A percentile compares a stretch with the other conserved stretches of the same genome.
These are phyloP conservation scores for Erucastrum elatum DNA, from an alignment of 345 rosid species.

Conservation along the genomic window DNA sequence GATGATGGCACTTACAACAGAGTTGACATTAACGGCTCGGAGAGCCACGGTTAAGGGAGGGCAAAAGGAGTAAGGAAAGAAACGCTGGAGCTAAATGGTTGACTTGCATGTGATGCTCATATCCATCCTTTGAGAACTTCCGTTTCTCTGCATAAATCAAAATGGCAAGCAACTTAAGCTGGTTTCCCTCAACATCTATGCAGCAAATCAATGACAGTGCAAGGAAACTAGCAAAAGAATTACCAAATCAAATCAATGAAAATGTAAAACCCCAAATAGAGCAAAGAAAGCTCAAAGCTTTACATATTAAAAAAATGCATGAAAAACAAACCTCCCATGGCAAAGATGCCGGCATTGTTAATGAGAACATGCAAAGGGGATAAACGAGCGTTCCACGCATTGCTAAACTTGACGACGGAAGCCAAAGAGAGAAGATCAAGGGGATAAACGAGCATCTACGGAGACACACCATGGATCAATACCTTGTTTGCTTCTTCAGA, in stretches of 20 bases:
- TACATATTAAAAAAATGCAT: not conserved
- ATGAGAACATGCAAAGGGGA: slow-evolving; percentile 82
- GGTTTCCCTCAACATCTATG: too few relatives aligned
- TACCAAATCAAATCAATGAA: not conserved
- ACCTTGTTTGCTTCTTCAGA: too few relatives aligned
- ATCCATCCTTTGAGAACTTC: slow-evolving; percentile 79
- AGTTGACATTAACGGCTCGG: slow-evolving; percentile 62
- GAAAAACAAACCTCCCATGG: slow-evolving; percentile 78
- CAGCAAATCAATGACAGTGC: too few relatives aligned
- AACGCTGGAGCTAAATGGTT: slow-evolving; percentile 90
- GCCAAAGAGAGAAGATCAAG: slow-evolving; percentile 94
- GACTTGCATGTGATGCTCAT: slow-evolving; percentile 94
- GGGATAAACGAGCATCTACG: too few relatives aligned
- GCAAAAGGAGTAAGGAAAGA: slow-evolving; percentile 81
- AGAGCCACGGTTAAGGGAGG: slow-evolving; percentile 81
- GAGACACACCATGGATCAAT: too few relatives aligned
- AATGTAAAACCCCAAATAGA: not conserved
- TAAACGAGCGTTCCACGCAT: slow-evolving; percentile 63
- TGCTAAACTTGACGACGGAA: slow-evolving; percentile 70
- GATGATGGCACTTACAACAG: slow-evolving; percentile 58
- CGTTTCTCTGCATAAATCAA: slow-evolving; percentile 57
- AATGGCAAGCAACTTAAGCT: too few relatives aligned
- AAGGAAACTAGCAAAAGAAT: too few relatives aligned
- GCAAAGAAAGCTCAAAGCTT: not conserved
- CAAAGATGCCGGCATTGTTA: slow-evolving; percentile 89